Evolutionary conservation across 805 yeast genomes (phyloP).

Genomic region (Pichia pseudocactophila): DNA sequence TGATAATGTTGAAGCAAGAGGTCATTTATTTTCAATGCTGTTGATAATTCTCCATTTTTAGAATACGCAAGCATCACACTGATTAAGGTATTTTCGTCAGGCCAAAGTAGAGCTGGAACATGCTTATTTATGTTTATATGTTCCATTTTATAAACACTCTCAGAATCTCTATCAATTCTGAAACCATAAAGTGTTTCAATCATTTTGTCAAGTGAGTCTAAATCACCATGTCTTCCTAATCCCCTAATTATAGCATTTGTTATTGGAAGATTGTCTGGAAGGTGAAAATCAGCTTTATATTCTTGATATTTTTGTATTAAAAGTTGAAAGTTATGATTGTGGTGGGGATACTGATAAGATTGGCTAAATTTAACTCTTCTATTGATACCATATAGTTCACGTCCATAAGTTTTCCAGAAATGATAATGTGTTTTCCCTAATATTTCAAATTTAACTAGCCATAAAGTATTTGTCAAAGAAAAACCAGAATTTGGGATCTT

Average conservation of each 20-base stretch:
- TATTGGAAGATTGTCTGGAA: background rate
- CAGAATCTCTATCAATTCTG: conserved; percentile 3
- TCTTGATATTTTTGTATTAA: conserved; percentile 5
- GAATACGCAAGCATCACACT: conserved; percentile 25
- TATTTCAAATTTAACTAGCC: conserved; percentile 20
- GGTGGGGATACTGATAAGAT: conserved; percentile 4
- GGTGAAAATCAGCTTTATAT: background rate
- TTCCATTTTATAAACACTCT: conserved; percentile 2
- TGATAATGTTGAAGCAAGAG: conserved; percentile 18
- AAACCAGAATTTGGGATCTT: conserved; percentile 2
- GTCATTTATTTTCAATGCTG: conserved; percentile 22
- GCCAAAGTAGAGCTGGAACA: conserved; percentile 16
- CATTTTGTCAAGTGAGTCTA: conserved; percentile 17
- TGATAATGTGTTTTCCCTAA: conserved; percentile 18
- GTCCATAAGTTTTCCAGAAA: conserved; percentile 20
- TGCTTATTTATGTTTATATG: conserved; percentile 6
- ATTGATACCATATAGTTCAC: conserved; percentile 2
- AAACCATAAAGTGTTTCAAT: conserved; percentile 25
- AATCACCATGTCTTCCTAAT: conserved; percentile 22
- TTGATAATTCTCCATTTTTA: conserved; percentile 21
- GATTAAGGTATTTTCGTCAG: conserved; percentile 19
- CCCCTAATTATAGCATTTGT: conserved; percentile 4
- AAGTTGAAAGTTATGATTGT: conserved; percentile 4
- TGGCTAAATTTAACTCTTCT: background rate
- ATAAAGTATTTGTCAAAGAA: conserved; percentile 17